Base-by-base conservation (phyloP, 169 alveolate species). In the Babesia bigemina region DNA sequence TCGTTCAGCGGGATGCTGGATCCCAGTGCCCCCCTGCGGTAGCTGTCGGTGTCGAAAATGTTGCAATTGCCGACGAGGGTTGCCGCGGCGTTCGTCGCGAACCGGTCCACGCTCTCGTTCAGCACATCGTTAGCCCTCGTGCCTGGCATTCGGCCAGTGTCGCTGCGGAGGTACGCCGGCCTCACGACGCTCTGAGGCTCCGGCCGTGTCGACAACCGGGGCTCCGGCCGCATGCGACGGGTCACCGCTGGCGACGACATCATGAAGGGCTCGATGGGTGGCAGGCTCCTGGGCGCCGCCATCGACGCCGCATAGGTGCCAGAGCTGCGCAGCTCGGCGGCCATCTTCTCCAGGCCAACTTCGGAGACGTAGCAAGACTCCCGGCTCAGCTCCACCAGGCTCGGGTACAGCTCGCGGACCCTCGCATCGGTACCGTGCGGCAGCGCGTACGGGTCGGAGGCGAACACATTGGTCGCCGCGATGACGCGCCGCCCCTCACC, bases 311-410 rank as follows among this genome's bases (percentile, higher is more conserved):
- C 48, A 47, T 47, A n/a, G 14, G 63, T 0, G 6, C 47, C 9
- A 11, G 39, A 22, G 28, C 29, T 48, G 10, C 75, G 16, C 22
- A 83, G 26, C 36, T 63, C 75, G 9, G 59, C 8, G 10, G 86
- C 86, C 76, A 83, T 49, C 59, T 48, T 75, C 59, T 75, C 84
- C 57, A 83, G 45, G 21, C 28, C 58, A 19, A 61, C 22, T 47
- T 67, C 86, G 0, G 90, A 49, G 10, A 83, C 26, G 26, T 49
- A 28, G 50, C 67, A 47, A 45, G 81, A 74, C 62, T 83, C 90
- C 29, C 44, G 36, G 49, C 69, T 29, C 12, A 83, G 52, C 47
- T 69, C 78, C 28, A 48, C 55, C 49, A 83, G 52, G 22, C 57
- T n/a, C 2, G 86, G 90, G 60, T 83, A 83, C 10, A 83, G 60